A percentile compares a stretch with the other conserved stretches of the same genome.
Evolutionary conservation across 164 flowering plant genomes (phyloP).

Genomic region (Chloranthus sessilifolius): DNA sequence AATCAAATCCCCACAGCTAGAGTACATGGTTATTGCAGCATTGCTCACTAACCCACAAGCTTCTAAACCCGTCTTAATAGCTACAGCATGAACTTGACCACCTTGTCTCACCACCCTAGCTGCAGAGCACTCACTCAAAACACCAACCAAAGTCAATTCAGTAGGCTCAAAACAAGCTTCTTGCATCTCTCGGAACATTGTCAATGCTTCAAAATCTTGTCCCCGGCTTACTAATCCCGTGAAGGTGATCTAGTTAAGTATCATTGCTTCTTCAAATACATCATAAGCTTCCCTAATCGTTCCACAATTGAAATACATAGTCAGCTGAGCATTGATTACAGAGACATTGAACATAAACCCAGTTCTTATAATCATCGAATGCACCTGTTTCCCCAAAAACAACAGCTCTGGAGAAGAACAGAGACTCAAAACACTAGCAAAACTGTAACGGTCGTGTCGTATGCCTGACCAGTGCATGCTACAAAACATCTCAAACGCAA

Average conservation of each 20-base stretch:
- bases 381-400: slow-evolving; percentile 57
- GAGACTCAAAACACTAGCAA: slow-evolving; percentile 56
- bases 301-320: slow-evolving; percentile 60
- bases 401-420: slow-evolving; percentile 31
- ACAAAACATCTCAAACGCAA: slow-evolving; percentile 43
- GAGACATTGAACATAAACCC: slow-evolving; percentile 46
- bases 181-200: slow-evolving; percentile 45
- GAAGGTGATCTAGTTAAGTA: slow-evolving; percentile 45
- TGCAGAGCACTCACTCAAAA: slow-evolving; percentile 46
- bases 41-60: slow-evolving; percentile 47
- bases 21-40: slow-evolving; percentile 51
- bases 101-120: slow-evolving; percentile 21
- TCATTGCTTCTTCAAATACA: slow-evolving; percentile 42
- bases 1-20: slow-evolving; percentile 28
- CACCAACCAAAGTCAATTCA: slow-evolving; percentile 55
- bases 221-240: slow-evolving; percentile 52
- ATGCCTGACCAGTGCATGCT: slow-evolving; percentile 49
- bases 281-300: slow-evolving; percentile 30
- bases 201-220: slow-evolving; percentile 45
- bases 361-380: slow-evolving; percentile 41
- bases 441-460: slow-evolving; percentile 50
- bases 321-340: slow-evolving; percentile 56
- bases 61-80: slow-evolving; percentile 45
- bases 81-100: slow-evolving; percentile 43
- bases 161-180: slow-evolving; percentile 42